phyloP scores from a whole-genome alignment of 768 basidiomycete genomes.

The Russula foetens region DNA sequence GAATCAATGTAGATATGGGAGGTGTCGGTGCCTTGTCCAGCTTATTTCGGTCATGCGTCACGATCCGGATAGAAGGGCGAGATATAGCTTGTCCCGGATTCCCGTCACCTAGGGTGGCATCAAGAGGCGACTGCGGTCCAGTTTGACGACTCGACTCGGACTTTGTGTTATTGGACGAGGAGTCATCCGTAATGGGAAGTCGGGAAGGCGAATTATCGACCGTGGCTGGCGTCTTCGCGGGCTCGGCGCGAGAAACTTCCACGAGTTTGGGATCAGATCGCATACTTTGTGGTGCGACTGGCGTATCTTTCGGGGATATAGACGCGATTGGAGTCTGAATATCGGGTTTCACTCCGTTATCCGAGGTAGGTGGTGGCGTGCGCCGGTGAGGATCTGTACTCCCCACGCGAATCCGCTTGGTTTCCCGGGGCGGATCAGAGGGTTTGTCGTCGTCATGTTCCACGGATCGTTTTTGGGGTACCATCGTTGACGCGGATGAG shows the following conservation, averaged over 20 bases:
- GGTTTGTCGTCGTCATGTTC: not conserved
- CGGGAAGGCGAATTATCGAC: not conserved
- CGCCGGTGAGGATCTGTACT: not conserved
- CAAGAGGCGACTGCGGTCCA: not conserved
- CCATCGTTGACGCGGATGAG: not conserved
- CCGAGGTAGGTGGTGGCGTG: not conserved
- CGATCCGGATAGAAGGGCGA: too few species aligned
- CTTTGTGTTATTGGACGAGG: not conserved
- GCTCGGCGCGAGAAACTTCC: not conserved
- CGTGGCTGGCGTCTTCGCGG: not conserved
- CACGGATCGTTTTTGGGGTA: not conserved
- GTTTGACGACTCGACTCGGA: not conserved
- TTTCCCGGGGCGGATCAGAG: not conserved
- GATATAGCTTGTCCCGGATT: too few species aligned
- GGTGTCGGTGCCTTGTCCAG: not conserved
- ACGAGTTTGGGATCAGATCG: not conserved
- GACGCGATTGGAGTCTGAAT: not conserved
- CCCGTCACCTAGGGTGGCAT: too few species aligned
- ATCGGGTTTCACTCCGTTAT: not conserved
- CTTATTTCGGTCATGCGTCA: not conserved
- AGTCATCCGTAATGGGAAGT: not conserved
- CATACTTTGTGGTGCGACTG: not conserved
- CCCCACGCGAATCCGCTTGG: not conserved
- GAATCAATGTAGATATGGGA: not conserved
- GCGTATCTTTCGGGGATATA: not conserved